Conservation (phyloP, 805 yeast genomes). For the Metschnikowia kunwiensis region DNA sequence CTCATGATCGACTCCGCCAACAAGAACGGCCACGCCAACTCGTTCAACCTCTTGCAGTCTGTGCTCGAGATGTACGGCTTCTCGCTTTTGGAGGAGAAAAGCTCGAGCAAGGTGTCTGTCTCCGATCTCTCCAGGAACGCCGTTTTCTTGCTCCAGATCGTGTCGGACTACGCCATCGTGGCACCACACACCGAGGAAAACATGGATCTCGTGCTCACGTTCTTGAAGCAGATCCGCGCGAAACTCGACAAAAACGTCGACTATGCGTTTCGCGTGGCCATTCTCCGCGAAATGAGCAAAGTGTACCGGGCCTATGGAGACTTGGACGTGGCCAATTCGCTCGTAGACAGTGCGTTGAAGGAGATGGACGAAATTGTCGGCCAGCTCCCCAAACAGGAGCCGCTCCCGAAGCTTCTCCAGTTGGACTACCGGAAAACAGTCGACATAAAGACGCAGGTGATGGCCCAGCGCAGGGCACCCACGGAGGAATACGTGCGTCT, state of each 20-base stretch:
- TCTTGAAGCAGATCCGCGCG: slow-evolving; percentile 27
- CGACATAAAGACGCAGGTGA: slow-evolving; percentile 17
- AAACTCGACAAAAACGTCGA: slow-evolving; percentile 23
- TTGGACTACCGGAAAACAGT: slow-evolving; percentile 19
- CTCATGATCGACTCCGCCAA: slow-evolving; percentile 23
- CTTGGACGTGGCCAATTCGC: slow-evolving; percentile 20
- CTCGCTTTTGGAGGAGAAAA: slow-evolving; percentile 8
- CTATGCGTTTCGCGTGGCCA: slow-evolving; percentile 23
- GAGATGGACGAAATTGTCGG: slow-evolving; percentile 22
- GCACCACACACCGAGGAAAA: slow-evolving; percentile 15
- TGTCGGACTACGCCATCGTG: slow-evolving; percentile 23
- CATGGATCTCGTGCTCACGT: slow-evolving; percentile 27
- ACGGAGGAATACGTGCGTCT: slow-evolving; percentile 7
- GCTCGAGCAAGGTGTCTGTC: slow-evolving; percentile 5
- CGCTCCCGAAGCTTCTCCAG: slow-evolving; percentile 22
- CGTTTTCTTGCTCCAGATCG: slow-evolving; percentile 25
- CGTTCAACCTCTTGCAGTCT: slow-evolving; percentile 27
- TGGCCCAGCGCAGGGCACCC: slow-evolving; percentile 1
- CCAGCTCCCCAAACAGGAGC: slow-evolving; percentile 11
- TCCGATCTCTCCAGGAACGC: slow-evolving; percentile 18
- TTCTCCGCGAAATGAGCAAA: slow-evolving; percentile 29
- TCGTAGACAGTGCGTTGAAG: slow-evolving; percentile 25
- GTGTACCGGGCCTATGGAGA: slow-evolving; percentile 27
- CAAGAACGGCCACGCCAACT: slow-evolving; percentile 26
- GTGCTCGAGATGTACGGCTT: slow-evolving; percentile 34